Conservation (phyloP, 1,139 yeast genomes). For the Zygosaccharomyces sapae region DNA sequence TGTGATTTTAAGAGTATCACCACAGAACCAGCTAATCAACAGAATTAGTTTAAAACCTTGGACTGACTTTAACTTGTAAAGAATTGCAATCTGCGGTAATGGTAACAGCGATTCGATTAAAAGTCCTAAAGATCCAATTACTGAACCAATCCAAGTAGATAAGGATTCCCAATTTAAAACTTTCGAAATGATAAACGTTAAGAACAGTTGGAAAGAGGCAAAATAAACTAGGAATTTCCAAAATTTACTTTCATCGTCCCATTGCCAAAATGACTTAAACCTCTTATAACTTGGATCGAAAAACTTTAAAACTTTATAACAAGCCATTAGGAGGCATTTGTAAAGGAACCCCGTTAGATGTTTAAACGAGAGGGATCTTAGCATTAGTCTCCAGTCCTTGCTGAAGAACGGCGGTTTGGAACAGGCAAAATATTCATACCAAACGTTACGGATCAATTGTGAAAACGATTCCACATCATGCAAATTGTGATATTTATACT, state of each 20-base stretch:
- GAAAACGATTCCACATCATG: slow-evolving; percentile 29
- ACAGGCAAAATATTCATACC: slow-evolving; percentile 33
- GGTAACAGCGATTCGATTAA: slow-evolving; percentile 81
- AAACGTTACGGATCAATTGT: slow-evolving; percentile 30
- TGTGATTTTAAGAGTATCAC: slow-evolving; percentile 73
- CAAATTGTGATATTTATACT: slow-evolving; percentile 36
- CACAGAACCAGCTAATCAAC: slow-evolving; percentile 80
- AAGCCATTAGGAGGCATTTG: slow-evolving; percentile 29
- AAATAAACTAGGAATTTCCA: slow-evolving; percentile 65
- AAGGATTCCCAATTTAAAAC: slow-evolving; percentile 34
- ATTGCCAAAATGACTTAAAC: slow-evolving; percentile 77
- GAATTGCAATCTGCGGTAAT: slow-evolving; percentile 75
- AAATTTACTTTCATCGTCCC: slow-evolving; percentile 58
- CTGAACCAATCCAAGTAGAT: slow-evolving; percentile 34
- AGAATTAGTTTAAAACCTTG: slow-evolving; percentile 76
- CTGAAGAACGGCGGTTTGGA: slow-evolving; percentile 24
- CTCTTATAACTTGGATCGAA: slow-evolving; percentile 69
- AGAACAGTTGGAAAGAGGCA: slow-evolving; percentile 32
- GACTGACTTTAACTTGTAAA: slow-evolving; percentile 62
- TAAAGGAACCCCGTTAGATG: slow-evolving; percentile 23
- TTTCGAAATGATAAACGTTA: slow-evolving; percentile 33
- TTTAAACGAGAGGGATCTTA: slow-evolving; percentile 21
- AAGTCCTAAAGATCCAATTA: slow-evolving; percentile 68
- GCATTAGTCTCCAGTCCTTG: slow-evolving; percentile 26
- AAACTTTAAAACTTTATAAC: slow-evolving; percentile 45